Conservation (phyloP, 371 early-diverging fungal genomes). For the Sporodiniella umbellata region DNA sequence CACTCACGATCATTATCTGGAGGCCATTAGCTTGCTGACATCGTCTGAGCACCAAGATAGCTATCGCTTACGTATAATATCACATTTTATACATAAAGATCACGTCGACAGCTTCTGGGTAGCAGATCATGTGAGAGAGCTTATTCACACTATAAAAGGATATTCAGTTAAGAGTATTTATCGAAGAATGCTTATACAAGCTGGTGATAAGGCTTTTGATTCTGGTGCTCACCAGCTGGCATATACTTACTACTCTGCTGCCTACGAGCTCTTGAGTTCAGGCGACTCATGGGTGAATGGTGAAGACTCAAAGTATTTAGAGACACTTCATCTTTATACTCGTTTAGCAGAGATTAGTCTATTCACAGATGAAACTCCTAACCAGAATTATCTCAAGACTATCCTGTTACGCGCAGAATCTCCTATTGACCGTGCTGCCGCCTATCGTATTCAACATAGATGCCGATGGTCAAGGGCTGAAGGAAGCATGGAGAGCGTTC, state of each 20-base stretch:
- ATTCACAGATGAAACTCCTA: slow-evolving; percentile 34
- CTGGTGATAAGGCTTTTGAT: slow-evolving; percentile 42
- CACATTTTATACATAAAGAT: slow-evolving; percentile 31
- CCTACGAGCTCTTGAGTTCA: slow-evolving; percentile 22
- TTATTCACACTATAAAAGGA: slow-evolving; percentile 78
- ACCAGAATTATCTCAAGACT: slow-evolving; percentile 18
- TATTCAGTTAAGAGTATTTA: slow-evolving; percentile 26
- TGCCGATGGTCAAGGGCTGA: slow-evolving; percentile 31
- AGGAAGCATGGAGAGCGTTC: slow-evolving; percentile 26
- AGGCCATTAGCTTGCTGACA: slow-evolving; percentile 40
- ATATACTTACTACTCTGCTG: slow-evolving; percentile 34
- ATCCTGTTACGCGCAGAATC: slow-evolving; percentile 36
- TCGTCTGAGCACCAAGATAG: slow-evolving; percentile 24
- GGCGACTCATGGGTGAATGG: slow-evolving; percentile 40
- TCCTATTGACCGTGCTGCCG: slow-evolving; percentile 43
- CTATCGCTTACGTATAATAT: slow-evolving; percentile 35
- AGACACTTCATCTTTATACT: slow-evolving; percentile 43
- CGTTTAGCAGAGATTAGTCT: slow-evolving; percentile 43
- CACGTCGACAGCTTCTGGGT: slow-evolving; percentile 44
- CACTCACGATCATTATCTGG: slow-evolving; percentile 44
- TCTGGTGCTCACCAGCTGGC: slow-evolving; percentile 44
- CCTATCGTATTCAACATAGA: slow-evolving; percentile 40
- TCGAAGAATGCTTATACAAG: slow-evolving; percentile 29
- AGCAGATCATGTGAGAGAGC: slow-evolving; percentile 75
- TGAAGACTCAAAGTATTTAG: slow-evolving; percentile 30